Evolutionary conservation across 768 basidiomycete genomes (phyloP).

Genomic region (Macrolepiota dolichaula): DNA sequence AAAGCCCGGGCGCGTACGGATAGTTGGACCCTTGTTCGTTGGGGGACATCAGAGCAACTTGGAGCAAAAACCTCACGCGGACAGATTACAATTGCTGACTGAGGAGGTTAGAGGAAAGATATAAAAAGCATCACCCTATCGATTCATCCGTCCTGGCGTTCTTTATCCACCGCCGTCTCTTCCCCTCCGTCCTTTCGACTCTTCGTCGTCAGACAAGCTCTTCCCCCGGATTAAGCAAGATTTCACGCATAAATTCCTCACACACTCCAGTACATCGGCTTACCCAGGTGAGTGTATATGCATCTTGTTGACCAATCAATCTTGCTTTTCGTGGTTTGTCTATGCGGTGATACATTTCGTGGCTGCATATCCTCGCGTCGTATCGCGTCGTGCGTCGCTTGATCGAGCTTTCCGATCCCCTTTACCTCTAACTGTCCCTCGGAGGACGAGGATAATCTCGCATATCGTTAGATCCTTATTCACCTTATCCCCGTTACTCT

Average conservation of each 20-base stretch:
- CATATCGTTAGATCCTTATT: not conserved
- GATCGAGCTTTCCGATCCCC: not conserved
- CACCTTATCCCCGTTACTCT: not conserved
- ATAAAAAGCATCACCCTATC: constrained; percentile 12
- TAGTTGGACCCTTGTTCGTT: not conserved
- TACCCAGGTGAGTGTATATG: constrained; percentile 16
- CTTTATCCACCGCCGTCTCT: constrained; percentile 11
- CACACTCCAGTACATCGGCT: constrained; percentile 12
- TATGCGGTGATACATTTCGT: not conserved
- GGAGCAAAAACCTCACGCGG: not conserved
- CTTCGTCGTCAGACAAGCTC: constrained; percentile 5
- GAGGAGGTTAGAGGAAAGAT: not conserved
- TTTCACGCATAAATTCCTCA: constrained; percentile 8
- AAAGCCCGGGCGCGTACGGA: not conserved
- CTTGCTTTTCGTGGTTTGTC: not conserved
- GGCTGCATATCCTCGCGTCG: not conserved
- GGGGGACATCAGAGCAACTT: not conserved
- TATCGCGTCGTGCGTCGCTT: not conserved
- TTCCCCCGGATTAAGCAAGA: not conserved
- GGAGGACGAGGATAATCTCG: constrained; percentile 1
- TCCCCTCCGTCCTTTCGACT: constrained; percentile 8
- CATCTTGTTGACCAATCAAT: not conserved
- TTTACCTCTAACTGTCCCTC: constrained; percentile 1
- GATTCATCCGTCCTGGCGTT: constrained; percentile 20
- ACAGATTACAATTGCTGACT: not conserved